A percentile compares a stretch with the other conserved stretches of the same genome.
Conservation (phyloP, 495 filamentous ascomycete species). For the Aspergillus carlsbadensis region DNA sequence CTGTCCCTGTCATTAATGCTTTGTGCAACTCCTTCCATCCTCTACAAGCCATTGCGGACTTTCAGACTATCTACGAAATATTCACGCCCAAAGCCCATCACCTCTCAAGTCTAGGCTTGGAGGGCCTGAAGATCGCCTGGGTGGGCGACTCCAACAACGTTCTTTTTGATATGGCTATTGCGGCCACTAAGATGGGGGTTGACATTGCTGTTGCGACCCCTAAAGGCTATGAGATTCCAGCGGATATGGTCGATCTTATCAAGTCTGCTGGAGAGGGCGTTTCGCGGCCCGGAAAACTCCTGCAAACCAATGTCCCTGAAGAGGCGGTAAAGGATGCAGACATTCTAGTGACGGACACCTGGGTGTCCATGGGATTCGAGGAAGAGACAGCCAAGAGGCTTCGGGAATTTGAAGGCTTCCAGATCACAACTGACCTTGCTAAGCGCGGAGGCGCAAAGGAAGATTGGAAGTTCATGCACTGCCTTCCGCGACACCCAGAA, state of each 20-base stretch:
- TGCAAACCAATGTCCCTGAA: constrained; percentile 75
- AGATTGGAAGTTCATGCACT: constrained; percentile 98
- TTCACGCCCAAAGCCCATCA: constrained; percentile 51
- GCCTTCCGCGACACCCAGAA: constrained; percentile 88
- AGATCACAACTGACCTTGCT: constrained; percentile 81
- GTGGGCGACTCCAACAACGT: constrained; percentile 97
- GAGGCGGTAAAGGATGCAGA: constrained; percentile 88
- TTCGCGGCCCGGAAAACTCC: constrained; percentile 59
- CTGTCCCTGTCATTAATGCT: constrained; percentile 93
- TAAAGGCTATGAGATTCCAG: constrained; percentile 73
- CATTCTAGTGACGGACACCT: constrained; percentile 92
- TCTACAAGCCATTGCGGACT: constrained; percentile 89
- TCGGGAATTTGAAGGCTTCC: constrained; percentile 83
- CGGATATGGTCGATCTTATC: constrained; percentile 68
- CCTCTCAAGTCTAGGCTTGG: constrained; percentile 60
- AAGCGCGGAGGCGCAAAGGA: constrained; percentile 82
- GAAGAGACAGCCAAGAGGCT: constrained; percentile 71
- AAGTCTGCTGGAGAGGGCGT: constrained; percentile 55
- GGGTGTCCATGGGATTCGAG: constrained; percentile 98
- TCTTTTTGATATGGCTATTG: constrained; percentile 87
- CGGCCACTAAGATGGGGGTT: constrained; percentile 80
- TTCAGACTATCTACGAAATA: constrained; percentile 81
- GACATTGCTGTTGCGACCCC: constrained; percentile 85
- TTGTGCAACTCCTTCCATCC: constrained; percentile 87
- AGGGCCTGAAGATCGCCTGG: constrained; percentile 90